Percentiles rank a stretch among this genome's conserved stretches.
Conservation (phyloP, 169 alveolate genomes). For the Cryptosporidium parvum region DNA sequence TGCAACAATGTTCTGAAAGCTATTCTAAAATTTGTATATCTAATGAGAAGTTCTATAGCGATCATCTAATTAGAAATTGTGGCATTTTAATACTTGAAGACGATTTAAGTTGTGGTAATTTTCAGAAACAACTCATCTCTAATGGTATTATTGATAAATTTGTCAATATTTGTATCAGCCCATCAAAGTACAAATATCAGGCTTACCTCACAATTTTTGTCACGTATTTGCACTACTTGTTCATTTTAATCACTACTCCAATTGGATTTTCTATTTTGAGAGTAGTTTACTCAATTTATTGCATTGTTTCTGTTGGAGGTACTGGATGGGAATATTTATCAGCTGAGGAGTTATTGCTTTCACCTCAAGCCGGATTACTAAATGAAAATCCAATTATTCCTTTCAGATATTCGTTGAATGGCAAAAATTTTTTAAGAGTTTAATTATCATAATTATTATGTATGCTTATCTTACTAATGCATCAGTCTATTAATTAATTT, state of each 20-base stretch:
- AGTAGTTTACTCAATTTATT: slow-evolving; percentile 51
- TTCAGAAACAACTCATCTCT: slow-evolving; percentile 10
- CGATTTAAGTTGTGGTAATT: not conserved
- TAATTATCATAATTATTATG: not conserved
- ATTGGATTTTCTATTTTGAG: slow-evolving; percentile 43
- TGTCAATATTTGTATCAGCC: slow-evolving; percentile 35
- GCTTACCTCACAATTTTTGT: not conserved
- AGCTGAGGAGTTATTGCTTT: slow-evolving; percentile 61
- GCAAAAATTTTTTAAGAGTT: slow-evolving; percentile 60
- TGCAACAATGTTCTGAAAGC: slow-evolving; percentile 29
- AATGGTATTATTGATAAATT: not conserved
- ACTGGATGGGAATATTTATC: slow-evolving; percentile 71
- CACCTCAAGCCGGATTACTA: not conserved
- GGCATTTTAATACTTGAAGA: slow-evolving; percentile 22
- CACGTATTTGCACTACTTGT: slow-evolving; percentile 9
- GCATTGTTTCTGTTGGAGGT: slow-evolving; percentile 72
- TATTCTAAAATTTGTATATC: slow-evolving; percentile 37
- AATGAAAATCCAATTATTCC: slow-evolving; percentile 63
- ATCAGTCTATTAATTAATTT: not conserved
- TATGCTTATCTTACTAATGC: not conserved
- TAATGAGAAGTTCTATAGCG: slow-evolving; percentile 5
- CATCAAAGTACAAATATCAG: not conserved
- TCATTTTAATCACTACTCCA: slow-evolving; percentile 49
- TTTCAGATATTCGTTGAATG: slow-evolving; percentile 50
- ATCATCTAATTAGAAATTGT: slow-evolving; percentile 18